These are phyloP conservation scores for Cercospora canescens DNA, from an alignment of 2,329 filamentous ascomycete species.

Conservation along the genomic window DNA sequence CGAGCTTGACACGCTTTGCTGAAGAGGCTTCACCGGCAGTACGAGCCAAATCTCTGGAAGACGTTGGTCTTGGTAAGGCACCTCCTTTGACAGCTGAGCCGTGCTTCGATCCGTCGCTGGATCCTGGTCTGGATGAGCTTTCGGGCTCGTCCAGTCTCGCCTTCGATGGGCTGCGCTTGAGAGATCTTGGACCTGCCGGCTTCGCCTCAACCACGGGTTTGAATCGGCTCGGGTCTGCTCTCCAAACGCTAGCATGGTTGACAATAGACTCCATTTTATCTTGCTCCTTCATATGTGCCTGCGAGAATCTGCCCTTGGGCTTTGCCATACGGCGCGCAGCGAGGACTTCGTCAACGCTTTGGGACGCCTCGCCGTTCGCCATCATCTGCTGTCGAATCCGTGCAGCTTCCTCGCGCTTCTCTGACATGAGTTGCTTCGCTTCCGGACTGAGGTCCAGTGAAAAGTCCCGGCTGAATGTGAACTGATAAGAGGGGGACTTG, in stretches of 20 bases:
- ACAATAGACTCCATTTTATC: conserved; percentile 98
- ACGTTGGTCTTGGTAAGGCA: conserved; percentile 30
- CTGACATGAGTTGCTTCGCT: conserved; percentile 61
- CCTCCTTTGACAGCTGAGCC: conserved; percentile 24
- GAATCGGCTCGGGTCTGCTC: conserved; percentile 36
- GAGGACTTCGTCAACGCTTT: conserved; percentile 40
- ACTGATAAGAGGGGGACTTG: conserved; percentile 64
- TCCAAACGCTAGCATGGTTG: conserved; percentile 77
- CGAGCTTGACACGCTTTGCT: conserved; percentile 63
- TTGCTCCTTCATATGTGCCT: conserved; percentile 83
- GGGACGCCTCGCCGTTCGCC: conserved; percentile 58
- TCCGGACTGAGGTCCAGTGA: conserved; percentile 62
- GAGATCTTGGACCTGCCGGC: conserved; percentile 35
- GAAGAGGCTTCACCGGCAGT: conserved; percentile 43
- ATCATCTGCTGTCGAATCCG: conserved; percentile 69
- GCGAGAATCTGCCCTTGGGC: conserved; percentile 81
- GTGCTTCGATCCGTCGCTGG: conserved; percentile 21
- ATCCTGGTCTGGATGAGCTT: conserved; percentile 18
- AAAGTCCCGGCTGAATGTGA: conserved; percentile 59
- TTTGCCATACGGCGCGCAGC: conserved; percentile 71
- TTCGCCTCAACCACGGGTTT: conserved; percentile 11
- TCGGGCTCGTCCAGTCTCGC: conserved; percentile 59
- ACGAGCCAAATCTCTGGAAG: conserved; percentile 21
- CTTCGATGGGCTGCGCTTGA: conserved; percentile 60
- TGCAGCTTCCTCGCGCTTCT: conserved; percentile 70